Evolutionary conservation across 306 rosid species (phyloP).

Genomic region (Castanea sativa): DNA sequence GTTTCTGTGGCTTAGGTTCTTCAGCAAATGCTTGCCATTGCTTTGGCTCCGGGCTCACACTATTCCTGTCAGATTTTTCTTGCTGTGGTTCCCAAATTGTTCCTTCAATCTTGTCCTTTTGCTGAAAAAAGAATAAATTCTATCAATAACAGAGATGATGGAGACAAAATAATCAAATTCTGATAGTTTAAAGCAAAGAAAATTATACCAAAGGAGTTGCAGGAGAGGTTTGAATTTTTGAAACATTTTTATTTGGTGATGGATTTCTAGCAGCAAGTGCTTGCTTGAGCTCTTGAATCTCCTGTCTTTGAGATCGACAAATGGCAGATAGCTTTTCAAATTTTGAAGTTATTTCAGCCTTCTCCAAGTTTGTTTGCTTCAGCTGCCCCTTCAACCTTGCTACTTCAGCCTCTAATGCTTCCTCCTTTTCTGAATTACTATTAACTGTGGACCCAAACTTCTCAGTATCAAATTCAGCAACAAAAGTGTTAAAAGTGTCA

Average conservation of each 20-base stretch:
- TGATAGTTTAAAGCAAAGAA: slow-evolving; percentile 6
- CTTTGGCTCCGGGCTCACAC: slow-evolving; percentile 56
- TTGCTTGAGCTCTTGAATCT: slow-evolving; percentile 92
- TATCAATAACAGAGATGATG: not conserved
- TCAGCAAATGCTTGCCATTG: slow-evolving; percentile 81
- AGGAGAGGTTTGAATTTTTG: slow-evolving; percentile 43
- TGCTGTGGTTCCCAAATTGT: slow-evolving; percentile 39
- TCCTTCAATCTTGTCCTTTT: slow-evolving; percentile 33
- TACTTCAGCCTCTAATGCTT: slow-evolving; percentile 71
- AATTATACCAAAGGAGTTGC: slow-evolving; percentile 45
- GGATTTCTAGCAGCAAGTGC: slow-evolving; percentile 66
- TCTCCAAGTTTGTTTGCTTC: slow-evolving; percentile 65
- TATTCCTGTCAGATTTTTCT: slow-evolving; percentile 47
- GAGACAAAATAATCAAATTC: slow-evolving; percentile 5
- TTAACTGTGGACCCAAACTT: slow-evolving; percentile 49
- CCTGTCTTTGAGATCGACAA: slow-evolving; percentile 94
- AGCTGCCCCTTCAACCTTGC: slow-evolving; percentile 77
- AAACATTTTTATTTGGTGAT: slow-evolving; percentile 59
- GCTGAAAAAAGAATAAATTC: not conserved
- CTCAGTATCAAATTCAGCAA: slow-evolving; percentile 68
- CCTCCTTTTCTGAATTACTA: slow-evolving; percentile 57
- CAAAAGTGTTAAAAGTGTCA: slow-evolving; percentile 69
- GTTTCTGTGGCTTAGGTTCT: slow-evolving; percentile 45
- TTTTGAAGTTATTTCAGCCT: slow-evolving; percentile 83
- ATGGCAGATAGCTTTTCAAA: slow-evolving; percentile 92